These are phyloP conservation scores for Tricholoma matsutake DNA, from an alignment of 768 basidiomycete genomes.

Conservation along the genomic window DNA sequence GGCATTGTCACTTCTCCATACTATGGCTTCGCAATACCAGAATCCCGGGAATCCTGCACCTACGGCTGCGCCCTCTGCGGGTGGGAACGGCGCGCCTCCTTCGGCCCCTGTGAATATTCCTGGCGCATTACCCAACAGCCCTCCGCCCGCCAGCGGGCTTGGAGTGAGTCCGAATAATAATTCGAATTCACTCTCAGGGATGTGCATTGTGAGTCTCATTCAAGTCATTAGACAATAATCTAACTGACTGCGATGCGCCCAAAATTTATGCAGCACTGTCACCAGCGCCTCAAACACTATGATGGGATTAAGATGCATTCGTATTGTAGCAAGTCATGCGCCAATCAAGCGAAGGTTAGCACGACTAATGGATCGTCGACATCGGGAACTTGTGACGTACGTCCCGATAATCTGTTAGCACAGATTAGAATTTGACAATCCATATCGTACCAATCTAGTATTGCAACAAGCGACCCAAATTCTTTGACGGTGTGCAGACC, in stretches of 20 bases:
- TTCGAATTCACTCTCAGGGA: constrained; percentile 27
- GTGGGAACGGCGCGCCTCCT: constrained; percentile 20
- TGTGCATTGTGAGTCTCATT: constrained; percentile 48
- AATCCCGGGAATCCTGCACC: constrained; percentile 28
- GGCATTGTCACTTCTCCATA: constrained; percentile 41
- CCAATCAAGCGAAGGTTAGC: constrained; percentile 38
- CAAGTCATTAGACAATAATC: constrained; percentile 4
- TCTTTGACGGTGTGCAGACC: constrained; percentile 51
- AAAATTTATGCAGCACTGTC: constrained; percentile 43
- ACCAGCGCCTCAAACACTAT: constrained; percentile 50
- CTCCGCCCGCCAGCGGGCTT: constrained; percentile 22
- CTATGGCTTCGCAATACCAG: constrained; percentile 33
- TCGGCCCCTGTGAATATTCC: constrained; percentile 31
- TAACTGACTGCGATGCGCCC: constrained; percentile 7
- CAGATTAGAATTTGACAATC: not conserved
- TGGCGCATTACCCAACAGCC: constrained; percentile 19
- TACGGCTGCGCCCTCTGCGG: constrained; percentile 18
- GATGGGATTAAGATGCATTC: constrained; percentile 55
- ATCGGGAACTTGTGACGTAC: constrained; percentile 50
- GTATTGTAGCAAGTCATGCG: constrained; percentile 59
- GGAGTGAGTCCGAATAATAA: constrained; percentile 26
- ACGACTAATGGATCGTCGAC: constrained; percentile 19
- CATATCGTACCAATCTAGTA: constrained; percentile 33
- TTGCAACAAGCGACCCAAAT: constrained; percentile 59
- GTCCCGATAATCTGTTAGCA: constrained; percentile 18